Evolutionary conservation across 148 eudicot genomes (phyloP), one percentile per base, ranked within the genome.

Genomic region (Rhododendron simsii): DNA sequence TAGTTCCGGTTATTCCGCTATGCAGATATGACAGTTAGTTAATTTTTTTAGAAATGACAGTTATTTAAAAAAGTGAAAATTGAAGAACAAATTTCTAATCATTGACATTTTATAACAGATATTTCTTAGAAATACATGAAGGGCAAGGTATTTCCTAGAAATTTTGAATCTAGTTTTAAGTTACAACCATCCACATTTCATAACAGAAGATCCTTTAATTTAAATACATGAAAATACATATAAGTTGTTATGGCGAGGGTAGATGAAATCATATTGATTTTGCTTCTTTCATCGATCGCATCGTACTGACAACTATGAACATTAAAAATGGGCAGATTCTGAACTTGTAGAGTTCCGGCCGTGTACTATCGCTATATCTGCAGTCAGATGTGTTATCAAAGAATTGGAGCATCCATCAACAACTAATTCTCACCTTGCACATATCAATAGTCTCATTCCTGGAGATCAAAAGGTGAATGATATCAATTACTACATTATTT

Each of bases 401-500:
- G 84, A 84, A 11, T 33, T 16, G 61, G 61, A 18, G n/a, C 55
- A 30, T 63, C 81, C 87, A 55, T 63, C 84, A 48, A 47, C 84
- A 7, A 5, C 6, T 30, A n/a, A 33, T 50, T 51, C 45, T 26
- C 71, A 33, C 4, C 81, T 89, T 16, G 44, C 61, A 63, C 21
- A 80, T 51, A 26, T 89, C 23, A 67, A 71, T 16, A 33, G 10
- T 23, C 79, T 88, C 90, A 83, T 88, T 55, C 87, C 92, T 45
- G 85, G 83, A 87, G 89, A 90, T 51, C 89, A 88, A 37, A 81
- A 86, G 89, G 92, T 90, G 21, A 57, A 81, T 7, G 48, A 65
- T 10, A 65, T 10, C 39, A 61, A 39, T 26, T 12, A n/a, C 20
- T 12, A n/a, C 20, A 4, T 41, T 78, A 7, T 13, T 57, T 53